These are phyloP conservation scores for Aspergillus bridgeri DNA, from an alignment of 495 filamentous ascomycete genomes.

Conservation along the genomic window DNA sequence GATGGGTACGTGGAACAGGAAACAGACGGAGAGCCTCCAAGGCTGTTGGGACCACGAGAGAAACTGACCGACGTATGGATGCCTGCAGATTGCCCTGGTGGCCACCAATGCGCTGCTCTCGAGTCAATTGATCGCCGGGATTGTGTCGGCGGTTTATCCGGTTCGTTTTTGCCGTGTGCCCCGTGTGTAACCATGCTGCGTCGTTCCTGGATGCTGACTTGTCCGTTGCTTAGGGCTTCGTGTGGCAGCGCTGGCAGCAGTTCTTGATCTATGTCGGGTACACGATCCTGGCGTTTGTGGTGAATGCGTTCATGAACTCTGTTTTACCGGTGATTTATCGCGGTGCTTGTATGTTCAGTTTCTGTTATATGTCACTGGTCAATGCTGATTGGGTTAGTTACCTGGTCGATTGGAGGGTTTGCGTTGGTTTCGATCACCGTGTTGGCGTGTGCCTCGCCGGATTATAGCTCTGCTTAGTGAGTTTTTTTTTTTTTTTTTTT, in stretches of 20 bases:
- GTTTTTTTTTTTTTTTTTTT: too few species aligned
- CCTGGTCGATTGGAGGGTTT: constrained; percentile 64
- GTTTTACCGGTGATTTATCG: constrained; percentile 62
- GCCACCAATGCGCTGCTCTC: constrained; percentile 46
- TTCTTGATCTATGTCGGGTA: constrained; percentile 67
- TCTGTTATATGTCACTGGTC: background rate
- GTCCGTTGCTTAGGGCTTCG: constrained; percentile 34
- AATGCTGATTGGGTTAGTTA: constrained; percentile 32
- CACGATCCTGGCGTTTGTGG: constrained; percentile 54
- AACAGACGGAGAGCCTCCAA: too few species aligned
- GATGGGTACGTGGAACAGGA: constrained; percentile 49
- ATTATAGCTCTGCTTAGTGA: constrained; percentile 55
- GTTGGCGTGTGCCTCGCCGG: constrained; percentile 55
- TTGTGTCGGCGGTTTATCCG: constrained; percentile 52
- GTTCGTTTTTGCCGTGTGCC: constrained; percentile 6
- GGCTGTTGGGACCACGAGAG: constrained; percentile 4
- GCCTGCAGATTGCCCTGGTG: constrained; percentile 51
- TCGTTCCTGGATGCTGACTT: background rate
- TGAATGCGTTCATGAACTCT: constrained; percentile 65
- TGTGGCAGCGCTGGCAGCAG: constrained; percentile 60
- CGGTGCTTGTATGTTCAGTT: constrained; percentile 33
- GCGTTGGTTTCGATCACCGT: constrained; percentile 63
- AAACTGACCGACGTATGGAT: constrained; percentile 2
- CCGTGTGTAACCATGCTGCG: too few species aligned
- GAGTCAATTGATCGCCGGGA: constrained; percentile 54